Base-by-base conservation (phyloP, 306 rosid species). In the Cucurbita maxima region DNA sequence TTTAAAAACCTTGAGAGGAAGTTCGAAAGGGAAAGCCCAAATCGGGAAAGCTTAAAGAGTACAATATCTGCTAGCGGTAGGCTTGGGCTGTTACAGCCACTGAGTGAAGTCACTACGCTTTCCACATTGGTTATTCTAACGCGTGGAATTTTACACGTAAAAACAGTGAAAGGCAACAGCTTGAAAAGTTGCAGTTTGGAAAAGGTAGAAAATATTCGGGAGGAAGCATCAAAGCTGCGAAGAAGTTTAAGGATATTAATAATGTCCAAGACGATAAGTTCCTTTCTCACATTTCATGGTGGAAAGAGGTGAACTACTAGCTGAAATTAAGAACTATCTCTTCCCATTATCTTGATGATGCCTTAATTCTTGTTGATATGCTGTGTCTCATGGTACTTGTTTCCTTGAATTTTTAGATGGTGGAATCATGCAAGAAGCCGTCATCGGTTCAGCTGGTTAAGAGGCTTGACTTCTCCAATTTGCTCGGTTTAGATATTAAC, bases 401-500 rank as follows among this genome's bases (percentile, higher is more conserved):
- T 59, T 43, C 13, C 6, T 71, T 34, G 74, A 40, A n/a, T 54
- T 79, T 79, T 81, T 88, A 93, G 98, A 88, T 73, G 80, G 74
- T 93, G 89, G 79, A 82, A 44, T 64, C 74, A 70, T 88, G 96
- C 85, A 87, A 77, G 69, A 93, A 93, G 82, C 87, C 90, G 8
- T 87, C 97, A 62, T 86, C 97, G 70, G 60, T 79, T 43, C 91
- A 87, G 82, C 81, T 88, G 81, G 78, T 90, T 59, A 82, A 83
- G 81, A 90, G 94, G 80, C 92, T 93, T 45, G 83, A 81, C 16
- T 90, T 86, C 82, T 88, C 98, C 66, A 93, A 93, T 85, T 82
- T 90, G 84, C 88, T 93, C 12, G 98, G 98, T 81, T 63, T 93
- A 85, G 89, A 93, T 75, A 78, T 80, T 60, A 84, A 73, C 78